A percentile compares a stretch with the other conserved stretches of the same genome.
Evolutionary conservation across 1,139 yeast species (phyloP).

Genomic region (Scheffersomyces cryptocercus): DNA sequence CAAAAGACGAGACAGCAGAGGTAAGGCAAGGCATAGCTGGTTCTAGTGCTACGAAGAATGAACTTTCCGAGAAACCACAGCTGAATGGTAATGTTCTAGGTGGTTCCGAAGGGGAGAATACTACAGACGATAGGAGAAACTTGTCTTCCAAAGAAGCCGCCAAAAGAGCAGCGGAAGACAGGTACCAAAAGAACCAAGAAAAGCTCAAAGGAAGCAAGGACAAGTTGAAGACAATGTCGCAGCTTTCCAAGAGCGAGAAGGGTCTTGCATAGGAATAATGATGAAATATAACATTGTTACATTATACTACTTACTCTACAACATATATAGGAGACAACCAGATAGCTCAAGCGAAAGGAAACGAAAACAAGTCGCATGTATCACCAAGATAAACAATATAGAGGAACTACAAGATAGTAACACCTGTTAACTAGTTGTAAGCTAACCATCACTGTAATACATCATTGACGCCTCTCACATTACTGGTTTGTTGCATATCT

Average conservation of each 20-base stretch:
- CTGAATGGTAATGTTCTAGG: neutral
- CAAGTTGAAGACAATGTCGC: constrained; percentile 31
- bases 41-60: neutral
- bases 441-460: too few species aligned
- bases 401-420: too few species aligned
- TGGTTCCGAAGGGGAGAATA: constrained; percentile 1
- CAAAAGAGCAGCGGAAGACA: constrained; percentile 38
- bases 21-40: neutral
- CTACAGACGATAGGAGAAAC: neutral
- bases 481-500: too few species aligned
- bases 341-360: too few species aligned
- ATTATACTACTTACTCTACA: too few species aligned
- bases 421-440: too few species aligned
- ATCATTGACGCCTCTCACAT: too few species aligned
- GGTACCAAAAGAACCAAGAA: constrained; percentile 29
- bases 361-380: too few species aligned
- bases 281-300: too few species aligned
- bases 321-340: too few species aligned
- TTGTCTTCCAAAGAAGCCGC: constrained; percentile 27
- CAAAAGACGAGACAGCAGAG: neutral
- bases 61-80: neutral
- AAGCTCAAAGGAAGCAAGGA: constrained; percentile 25
- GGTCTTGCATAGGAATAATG: constrained; percentile 14
- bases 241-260: constrained; percentile 33
- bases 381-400: too few species aligned